Evolutionary conservation across 441 rosid species (phyloP).

Genomic region (Isatis lusitanica): DNA sequence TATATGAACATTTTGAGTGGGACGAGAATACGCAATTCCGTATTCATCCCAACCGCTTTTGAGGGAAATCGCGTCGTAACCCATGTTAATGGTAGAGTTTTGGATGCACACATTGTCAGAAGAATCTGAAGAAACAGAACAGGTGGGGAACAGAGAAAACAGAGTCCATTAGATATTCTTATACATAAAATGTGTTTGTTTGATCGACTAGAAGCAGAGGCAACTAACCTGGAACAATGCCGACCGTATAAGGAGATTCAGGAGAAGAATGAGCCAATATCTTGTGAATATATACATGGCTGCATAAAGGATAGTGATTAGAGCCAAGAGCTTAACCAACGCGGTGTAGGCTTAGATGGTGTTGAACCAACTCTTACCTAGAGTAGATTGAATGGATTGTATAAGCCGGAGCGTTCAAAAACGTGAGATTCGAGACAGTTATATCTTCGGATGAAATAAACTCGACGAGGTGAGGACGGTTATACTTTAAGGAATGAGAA

Average conservation of each 20-base stretch:
- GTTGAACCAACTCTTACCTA: conserved; percentile 28
- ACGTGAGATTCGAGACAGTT: conserved; percentile 36
- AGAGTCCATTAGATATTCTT: neutral
- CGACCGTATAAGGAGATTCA: conserved; percentile 33
- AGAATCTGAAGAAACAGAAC: conserved; percentile 42
- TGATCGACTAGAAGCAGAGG: neutral
- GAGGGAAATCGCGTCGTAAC: conserved; percentile 45
- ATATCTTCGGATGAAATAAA: conserved; percentile 31
- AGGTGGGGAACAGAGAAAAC: too few relatives aligned
- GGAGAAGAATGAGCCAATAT: conserved; percentile 29
- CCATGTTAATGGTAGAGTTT: conserved; percentile 43
- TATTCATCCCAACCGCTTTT: conserved; percentile 63
- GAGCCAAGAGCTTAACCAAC: neutral
- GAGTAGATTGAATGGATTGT: conserved; percentile 34
- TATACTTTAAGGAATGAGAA: conserved; percentile 33
- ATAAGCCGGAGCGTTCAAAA: conserved; percentile 36
- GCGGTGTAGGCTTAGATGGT: neutral
- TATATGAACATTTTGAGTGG: conserved; percentile 38
- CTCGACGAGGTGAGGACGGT: conserved; percentile 37
- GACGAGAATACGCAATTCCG: conserved; percentile 41
- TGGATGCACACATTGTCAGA: conserved; percentile 48
- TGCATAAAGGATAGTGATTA: conserved; percentile 6
- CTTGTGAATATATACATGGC: conserved; percentile 35
- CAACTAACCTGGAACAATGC: conserved; percentile 40
- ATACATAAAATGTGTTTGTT: neutral